Conservation (phyloP, 495 filamentous ascomycete genomes). For the Lasiosphaeria miniovina region DNA sequence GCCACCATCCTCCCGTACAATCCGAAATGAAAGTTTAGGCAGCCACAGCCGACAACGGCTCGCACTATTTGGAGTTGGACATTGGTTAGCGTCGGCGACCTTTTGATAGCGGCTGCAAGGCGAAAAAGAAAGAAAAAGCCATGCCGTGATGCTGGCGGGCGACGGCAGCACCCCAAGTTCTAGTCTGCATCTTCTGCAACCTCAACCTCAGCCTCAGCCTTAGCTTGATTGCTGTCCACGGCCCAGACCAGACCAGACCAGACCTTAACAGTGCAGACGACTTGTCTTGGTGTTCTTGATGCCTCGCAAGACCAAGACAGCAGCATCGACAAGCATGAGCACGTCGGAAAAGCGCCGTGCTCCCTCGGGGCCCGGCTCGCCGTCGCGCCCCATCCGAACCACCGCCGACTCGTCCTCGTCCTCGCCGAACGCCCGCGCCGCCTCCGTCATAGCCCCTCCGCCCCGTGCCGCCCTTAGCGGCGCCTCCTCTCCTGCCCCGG, state of each 20-base stretch:
- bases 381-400: constrained; percentile 5
- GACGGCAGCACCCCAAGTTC: too few species aligned
- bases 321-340: constrained; percentile 17
- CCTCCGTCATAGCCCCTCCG: constrained; percentile 36
- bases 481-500: constrained; percentile 34
- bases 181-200: too few species aligned
- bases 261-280: neutral
- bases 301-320: constrained; percentile 13
- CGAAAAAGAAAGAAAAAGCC: too few species aligned
- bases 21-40: neutral
- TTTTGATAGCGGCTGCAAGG: neutral
- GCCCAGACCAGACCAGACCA: too few species aligned
- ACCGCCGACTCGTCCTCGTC: constrained; percentile 3
- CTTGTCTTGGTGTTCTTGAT: neutral
- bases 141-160: too few species aligned
- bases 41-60: neutral
- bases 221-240: too few species aligned
- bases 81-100: neutral
- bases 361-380: constrained; percentile 3
- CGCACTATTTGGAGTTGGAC: neutral
- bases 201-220: too few species aligned
- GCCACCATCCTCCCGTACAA: neutral
- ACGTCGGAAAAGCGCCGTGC: constrained; percentile 31
- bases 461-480: constrained; percentile 39
- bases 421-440: neutral